Percentiles rank a stretch among this genome's conserved stretches.
phyloP scores from a whole-genome alignment of 164 flowering plant species.

The Aristolochia fimbriata region DNA sequence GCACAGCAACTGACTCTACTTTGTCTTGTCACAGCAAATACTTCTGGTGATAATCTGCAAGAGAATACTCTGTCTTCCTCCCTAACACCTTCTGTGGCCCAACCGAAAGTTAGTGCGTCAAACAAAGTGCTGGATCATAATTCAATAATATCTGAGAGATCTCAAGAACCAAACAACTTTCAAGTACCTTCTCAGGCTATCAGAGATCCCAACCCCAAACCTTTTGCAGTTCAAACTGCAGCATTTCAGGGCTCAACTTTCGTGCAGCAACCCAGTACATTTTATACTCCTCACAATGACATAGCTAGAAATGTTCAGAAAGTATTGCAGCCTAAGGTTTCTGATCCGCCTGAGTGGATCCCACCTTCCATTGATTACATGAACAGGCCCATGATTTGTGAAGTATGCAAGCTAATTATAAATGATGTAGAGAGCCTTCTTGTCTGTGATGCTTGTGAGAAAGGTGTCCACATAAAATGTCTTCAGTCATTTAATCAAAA shows the following conservation, averaged over 20 bases:
- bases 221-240: slow-evolving; percentile 33
- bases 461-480: slow-evolving; percentile 78
- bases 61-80: slow-evolving; percentile 36
- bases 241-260: slow-evolving; percentile 27
- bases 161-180: slow-evolving; percentile 18
- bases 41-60: slow-evolving; percentile 32
- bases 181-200: slow-evolving; percentile 28
- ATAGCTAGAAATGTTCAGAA: slow-evolving; percentile 66
- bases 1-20: too few species aligned
- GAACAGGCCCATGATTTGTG: slow-evolving; percentile 71
- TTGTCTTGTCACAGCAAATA: slow-evolving; percentile 23
- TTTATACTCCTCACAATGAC: slow-evolving; percentile 43
- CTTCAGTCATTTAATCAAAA: slow-evolving; percentile 50
- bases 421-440: slow-evolving; percentile 64
- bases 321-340: slow-evolving; percentile 49
- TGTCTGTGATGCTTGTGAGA: slow-evolving; percentile 94
- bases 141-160: slow-evolving; percentile 29
- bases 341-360: slow-evolving; percentile 57
- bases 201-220: slow-evolving; percentile 31
- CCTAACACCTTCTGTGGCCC: slow-evolving; percentile 31
- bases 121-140: slow-evolving; percentile 29
- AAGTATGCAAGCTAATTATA: slow-evolving; percentile 46
- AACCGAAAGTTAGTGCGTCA: slow-evolving; percentile 29
- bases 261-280: slow-evolving; percentile 25
- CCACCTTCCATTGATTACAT: slow-evolving; percentile 91